Evolutionary conservation across 2,329 filamentous ascomycete genomes (phyloP).

Genomic region (Penicillium sp.): DNA sequence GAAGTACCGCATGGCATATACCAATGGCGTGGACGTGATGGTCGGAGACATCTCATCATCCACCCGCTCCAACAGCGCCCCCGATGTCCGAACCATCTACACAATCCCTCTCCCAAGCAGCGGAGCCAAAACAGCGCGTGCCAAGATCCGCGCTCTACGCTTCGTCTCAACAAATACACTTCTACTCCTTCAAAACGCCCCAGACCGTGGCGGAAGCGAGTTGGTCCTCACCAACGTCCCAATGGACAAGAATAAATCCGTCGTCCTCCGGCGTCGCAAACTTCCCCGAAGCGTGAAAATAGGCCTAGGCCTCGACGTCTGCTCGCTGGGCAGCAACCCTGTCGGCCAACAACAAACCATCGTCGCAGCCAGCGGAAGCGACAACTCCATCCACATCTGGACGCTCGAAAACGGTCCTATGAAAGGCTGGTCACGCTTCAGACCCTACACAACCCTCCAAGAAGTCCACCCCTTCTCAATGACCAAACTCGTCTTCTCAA

Average conservation of each 20-base stretch:
- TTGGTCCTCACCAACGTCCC: slow-evolving; percentile 52
- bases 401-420: slow-evolving; percentile 70
- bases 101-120: slow-evolving; percentile 46
- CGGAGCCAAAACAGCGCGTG: slow-evolving; percentile 35
- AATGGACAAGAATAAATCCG: slow-evolving; percentile 36
- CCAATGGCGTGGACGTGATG: slow-evolving; percentile 75
- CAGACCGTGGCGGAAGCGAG: slow-evolving; percentile 59
- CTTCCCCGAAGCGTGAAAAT: slow-evolving; percentile 72
- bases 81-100: slow-evolving; percentile 42
- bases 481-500: slow-evolving; percentile 58
- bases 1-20: slow-evolving; percentile 75
- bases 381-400: slow-evolving; percentile 76
- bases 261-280: slow-evolving; percentile 56
- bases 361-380: slow-evolving; percentile 78
- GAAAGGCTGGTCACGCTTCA: slow-evolving; percentile 52
- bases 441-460: slow-evolving; percentile 55
- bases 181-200: slow-evolving; percentile 60
- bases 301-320: slow-evolving; percentile 77
- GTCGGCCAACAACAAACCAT: slow-evolving; percentile 74
- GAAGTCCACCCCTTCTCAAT: slow-evolving; percentile 63
- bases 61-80: slow-evolving; percentile 48
- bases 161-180: slow-evolving; percentile 60
- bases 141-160: slow-evolving; percentile 61
- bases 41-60: slow-evolving; percentile 63
- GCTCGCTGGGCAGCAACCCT: slow-evolving; percentile 64